Conservation (phyloP, 768 basidiomycete species). For the Leccinum arenicola region DNA sequence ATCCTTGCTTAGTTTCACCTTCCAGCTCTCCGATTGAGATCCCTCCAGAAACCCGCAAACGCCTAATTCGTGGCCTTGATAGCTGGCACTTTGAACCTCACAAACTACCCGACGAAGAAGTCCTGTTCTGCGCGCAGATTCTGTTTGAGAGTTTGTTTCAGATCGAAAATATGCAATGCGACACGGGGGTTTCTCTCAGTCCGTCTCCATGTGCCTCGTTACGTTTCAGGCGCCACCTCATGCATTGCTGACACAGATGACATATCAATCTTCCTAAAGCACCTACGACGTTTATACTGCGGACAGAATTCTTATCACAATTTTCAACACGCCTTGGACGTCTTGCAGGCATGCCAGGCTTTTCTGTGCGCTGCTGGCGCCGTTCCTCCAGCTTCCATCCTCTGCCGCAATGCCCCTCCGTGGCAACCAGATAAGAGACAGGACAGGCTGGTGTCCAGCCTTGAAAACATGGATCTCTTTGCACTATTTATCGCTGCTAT, state of each 20-base stretch:
- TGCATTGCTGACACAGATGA: constrained; percentile 47
- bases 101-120: constrained; percentile 76
- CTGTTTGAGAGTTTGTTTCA: constrained; percentile 85
- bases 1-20: constrained; percentile 12
- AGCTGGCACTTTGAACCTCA: constrained; percentile 93
- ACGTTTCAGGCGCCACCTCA: constrained; percentile 19
- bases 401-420: constrained; percentile 37
- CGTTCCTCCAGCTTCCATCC: constrained; percentile 73
- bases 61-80: constrained; percentile 66
- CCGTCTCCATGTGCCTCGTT: constrained; percentile 33
- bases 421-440: constrained; percentile 41
- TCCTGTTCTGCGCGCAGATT: constrained; percentile 75
- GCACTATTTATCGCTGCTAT: constrained; percentile 88
- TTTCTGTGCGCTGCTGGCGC: constrained; percentile 78
- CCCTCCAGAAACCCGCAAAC: constrained; percentile 47
- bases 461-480: constrained; percentile 73
- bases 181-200: constrained; percentile 58
- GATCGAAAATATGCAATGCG: constrained; percentile 69
- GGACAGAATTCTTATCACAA: constrained; percentile 95
- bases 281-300: constrained; percentile 90
- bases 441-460: constrained; percentile 36
- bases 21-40: constrained; percentile 48
- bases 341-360: constrained; percentile 87
- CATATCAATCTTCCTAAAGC: constrained; percentile 75
- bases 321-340: constrained; percentile 95